Conservation (phyloP, 2,329 filamentous ascomycete species). For the Sporothrix pseudoabietina region DNA sequence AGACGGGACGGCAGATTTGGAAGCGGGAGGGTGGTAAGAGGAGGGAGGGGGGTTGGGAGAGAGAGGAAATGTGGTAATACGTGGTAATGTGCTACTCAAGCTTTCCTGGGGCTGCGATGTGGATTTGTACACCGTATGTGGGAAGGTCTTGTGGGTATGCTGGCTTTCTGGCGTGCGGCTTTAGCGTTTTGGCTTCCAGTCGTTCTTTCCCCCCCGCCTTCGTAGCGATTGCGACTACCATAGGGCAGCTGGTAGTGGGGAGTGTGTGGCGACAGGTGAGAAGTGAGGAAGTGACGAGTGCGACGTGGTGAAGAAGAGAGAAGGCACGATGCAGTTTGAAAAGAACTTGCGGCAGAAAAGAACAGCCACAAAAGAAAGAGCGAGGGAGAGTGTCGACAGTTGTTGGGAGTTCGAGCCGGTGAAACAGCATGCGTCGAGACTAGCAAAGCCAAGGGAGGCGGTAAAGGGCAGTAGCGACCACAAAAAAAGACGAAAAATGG, state of each 20-base stretch:
- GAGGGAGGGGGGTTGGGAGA: neutral
- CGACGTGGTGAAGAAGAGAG: neutral
- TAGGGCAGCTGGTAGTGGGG: neutral
- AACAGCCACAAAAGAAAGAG: neutral
- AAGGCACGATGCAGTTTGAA: neutral
- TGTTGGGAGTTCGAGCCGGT: neutral
- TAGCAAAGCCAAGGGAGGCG: slow-evolving; percentile 5
- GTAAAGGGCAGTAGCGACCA: slow-evolving; percentile 1
- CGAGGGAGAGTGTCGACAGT: neutral
- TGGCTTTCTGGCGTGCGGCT: slow-evolving; percentile 18
- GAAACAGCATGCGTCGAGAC: neutral
- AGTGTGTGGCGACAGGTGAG: too few relatives aligned
- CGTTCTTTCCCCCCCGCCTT: slow-evolving; percentile 24
- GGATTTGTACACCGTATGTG: slow-evolving; percentile 14
- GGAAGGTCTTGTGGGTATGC: slow-evolving; percentile 11
- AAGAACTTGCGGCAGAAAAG: neutral
- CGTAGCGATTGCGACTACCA: slow-evolving; percentile 9
- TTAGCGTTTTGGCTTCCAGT: slow-evolving; percentile 21
- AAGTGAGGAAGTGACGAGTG: neutral
- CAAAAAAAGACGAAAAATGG: slow-evolving; percentile 5
- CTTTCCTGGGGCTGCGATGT: slow-evolving; percentile 17
- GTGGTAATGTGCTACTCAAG: neutral
- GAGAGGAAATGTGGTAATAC: slow-evolving; percentile 7
- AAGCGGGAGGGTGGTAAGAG: neutral
- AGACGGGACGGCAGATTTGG: neutral